These are phyloP conservation scores for Taphrina deformans DNA, from an alignment of 1,139 yeast species.

Conservation along the genomic window DNA sequence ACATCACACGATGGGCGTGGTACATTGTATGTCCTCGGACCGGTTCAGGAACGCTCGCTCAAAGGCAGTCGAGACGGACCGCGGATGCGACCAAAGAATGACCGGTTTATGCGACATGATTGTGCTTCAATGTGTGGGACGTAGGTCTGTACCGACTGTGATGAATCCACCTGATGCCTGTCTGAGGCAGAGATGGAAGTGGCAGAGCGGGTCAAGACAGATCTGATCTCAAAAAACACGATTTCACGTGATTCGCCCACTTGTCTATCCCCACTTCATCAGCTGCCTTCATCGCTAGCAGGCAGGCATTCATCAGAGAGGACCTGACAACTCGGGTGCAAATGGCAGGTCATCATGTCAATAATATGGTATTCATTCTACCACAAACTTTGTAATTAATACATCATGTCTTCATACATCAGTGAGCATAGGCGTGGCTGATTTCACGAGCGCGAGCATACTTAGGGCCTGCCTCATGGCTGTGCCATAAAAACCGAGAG, in stretches of 20 bases:
- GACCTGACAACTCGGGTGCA: no score
- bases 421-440: neutral
- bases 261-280: no score
- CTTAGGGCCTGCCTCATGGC: neutral
- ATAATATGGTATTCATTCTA: no score
- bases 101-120: conserved; percentile 24
- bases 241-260: neutral
- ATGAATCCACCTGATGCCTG: no score
- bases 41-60: conserved; percentile 32
- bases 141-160: neutral
- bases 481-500: neutral
- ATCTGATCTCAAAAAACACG: neutral
- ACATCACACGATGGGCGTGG: neutral
- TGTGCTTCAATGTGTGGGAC: neutral
- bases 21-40: conserved; percentile 26
- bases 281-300: no score
- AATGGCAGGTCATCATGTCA: no score
- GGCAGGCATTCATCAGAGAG: no score
- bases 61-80: conserved; percentile 33
- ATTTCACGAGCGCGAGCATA: neutral
- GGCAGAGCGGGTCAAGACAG: neutral
- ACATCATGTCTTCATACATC: neutral
- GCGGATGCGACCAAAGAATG: conserved; percentile 33
- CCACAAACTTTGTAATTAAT: no score
- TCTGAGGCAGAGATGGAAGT: neutral